Evolutionary conservation across 2,329 filamentous ascomycete species (phyloP).

Genomic region (Fusarium sacchari): DNA sequence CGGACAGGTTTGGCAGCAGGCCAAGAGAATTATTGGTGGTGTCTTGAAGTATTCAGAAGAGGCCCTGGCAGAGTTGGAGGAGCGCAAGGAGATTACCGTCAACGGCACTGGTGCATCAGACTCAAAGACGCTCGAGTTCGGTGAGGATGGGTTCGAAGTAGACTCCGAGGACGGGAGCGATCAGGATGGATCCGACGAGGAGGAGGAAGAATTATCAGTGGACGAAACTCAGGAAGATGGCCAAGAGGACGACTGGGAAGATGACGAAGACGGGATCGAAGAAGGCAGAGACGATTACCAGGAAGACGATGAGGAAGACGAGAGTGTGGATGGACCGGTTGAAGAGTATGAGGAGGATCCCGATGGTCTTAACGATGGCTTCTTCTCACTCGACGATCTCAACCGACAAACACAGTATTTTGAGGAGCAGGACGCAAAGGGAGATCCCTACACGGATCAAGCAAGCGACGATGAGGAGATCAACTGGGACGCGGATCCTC

Average conservation of each 20-base stretch:
- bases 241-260: slow-evolving; percentile 48
- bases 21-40: slow-evolving; percentile 78
- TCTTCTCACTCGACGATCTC: slow-evolving; percentile 98
- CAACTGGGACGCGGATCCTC: slow-evolving; percentile 86
- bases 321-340: slow-evolving; percentile 55
- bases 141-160: slow-evolving; percentile 46
- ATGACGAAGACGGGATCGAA: slow-evolving; percentile 50
- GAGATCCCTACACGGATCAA: slow-evolving; percentile 77
- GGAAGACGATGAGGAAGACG: slow-evolving; percentile 51
- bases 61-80: slow-evolving; percentile 60
- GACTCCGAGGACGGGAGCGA: slow-evolving; percentile 45
- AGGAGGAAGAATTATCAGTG: slow-evolving; percentile 38
- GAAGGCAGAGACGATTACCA: slow-evolving; percentile 48
- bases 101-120: slow-evolving; percentile 51
- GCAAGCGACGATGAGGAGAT: slow-evolving; percentile 87
- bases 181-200: slow-evolving; percentile 46
- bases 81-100: slow-evolving; percentile 56
- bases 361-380: slow-evolving; percentile 92
- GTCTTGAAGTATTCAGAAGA: slow-evolving; percentile 61
- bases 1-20: slow-evolving; percentile 94
- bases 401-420: slow-evolving; percentile 92
- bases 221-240: slow-evolving; percentile 40
- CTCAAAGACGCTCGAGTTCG: slow-evolving; percentile 42
- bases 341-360: slow-evolving; percentile 68
- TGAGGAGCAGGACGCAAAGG: slow-evolving; percentile 83